Evolutionary conservation across 495 filamentous ascomycete genomes (phyloP).

Genomic region (Alectoria sarmentosa): DNA sequence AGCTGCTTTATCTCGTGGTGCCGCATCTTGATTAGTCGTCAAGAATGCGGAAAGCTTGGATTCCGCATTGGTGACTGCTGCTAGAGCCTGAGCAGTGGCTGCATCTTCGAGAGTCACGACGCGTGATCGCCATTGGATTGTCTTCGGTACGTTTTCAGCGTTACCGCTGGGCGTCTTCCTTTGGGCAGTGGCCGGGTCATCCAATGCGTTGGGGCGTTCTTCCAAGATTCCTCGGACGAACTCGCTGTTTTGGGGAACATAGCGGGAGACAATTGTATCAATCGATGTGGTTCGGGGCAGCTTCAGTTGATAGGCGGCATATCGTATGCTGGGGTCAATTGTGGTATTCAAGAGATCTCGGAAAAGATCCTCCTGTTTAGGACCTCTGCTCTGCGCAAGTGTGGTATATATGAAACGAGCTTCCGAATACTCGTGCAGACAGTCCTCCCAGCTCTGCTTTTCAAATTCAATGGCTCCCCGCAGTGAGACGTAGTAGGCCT

Average conservation of each 20-base stretch:
- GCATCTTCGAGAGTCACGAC: slow-evolving; percentile 87
- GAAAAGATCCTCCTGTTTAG: slow-evolving; percentile 61
- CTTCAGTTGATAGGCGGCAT: slow-evolving; percentile 86
- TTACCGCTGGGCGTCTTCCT: slow-evolving; percentile 43
- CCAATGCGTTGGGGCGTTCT: slow-evolving; percentile 62
- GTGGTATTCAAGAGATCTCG: slow-evolving; percentile 77
- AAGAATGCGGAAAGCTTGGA: slow-evolving; percentile 45
- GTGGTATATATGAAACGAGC: slow-evolving; percentile 77
- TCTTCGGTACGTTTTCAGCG: slow-evolving; percentile 58
- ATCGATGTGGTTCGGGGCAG: slow-evolving; percentile 77
- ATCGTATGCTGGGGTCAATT: slow-evolving; percentile 89
- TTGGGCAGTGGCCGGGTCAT: slow-evolving; percentile 53
- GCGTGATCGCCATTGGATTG: slow-evolving; percentile 82
- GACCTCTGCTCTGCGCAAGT: slow-evolving; percentile 46
- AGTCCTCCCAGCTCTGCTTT: slow-evolving; percentile 77
- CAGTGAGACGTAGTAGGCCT: slow-evolving; percentile 71
- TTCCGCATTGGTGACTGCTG: slow-evolving; percentile 48
- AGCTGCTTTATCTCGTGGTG: slow-evolving; percentile 54
- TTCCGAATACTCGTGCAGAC: slow-evolving; percentile 65
- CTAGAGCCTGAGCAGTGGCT: slow-evolving; percentile 71
- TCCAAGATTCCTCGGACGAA: slow-evolving; percentile 61
- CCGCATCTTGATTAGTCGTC: slow-evolving; percentile 34
- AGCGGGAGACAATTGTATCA: slow-evolving; percentile 64
- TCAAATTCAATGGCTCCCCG: slow-evolving; percentile 73
- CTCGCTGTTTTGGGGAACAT: slow-evolving; percentile 55